Evolutionary conservation across 2,329 filamentous ascomycete species (phyloP), one percentile per base, ranked within the genome.

Genomic region (Claviceps pazoutovae): DNA sequence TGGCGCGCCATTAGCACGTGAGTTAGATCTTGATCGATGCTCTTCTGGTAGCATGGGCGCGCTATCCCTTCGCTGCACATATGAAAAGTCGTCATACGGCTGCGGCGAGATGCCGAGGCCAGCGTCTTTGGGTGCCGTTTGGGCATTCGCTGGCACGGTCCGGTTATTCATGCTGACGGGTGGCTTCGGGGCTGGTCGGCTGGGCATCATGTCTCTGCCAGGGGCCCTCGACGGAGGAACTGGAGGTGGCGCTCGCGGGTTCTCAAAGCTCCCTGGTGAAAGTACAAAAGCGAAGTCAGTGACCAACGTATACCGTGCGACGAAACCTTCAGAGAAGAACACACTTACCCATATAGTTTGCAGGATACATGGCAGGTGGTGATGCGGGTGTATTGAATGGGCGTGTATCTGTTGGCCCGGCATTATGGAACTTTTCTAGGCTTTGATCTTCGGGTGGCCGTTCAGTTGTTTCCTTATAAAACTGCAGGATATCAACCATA

Each of bases 401-500:
- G 51, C 75, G 72, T 60, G 71, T 62, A 54, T 79, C 76, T 54
- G 70, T 65, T 9, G 83, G 75, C 61, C 84, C 82, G 50, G 86
- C 88, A 71, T 95, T 83, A 61, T 94, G 88, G 66, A 98, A 96
- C 68, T 98, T 98, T 68, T 97, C 90, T 74, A 93, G 88, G 53
- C 93, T 84, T 61, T 87, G 86, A 62, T 95, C 88, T 64, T 96
- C 88, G 55, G 82, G 80, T 54, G 80, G 82, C 60, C 74, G 76
- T 60, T 91, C 88, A 26, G 87, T 85, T 57, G 88, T 95, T 71
- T 95, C 91, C 67, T 96, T 94, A 75, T 95, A 97, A 66, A 97
- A 97, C 54, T 85, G 87, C 69, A 98, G 84, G 61, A 98, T 93
- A 66, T 97, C 87, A 64, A 94, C 84, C 71, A 96, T 89, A 54